Percentiles rank a stretch among this genome's conserved stretches.
These are phyloP conservation scores for Eucalyptus erythrocorys DNA, from an alignment of 345 rosid species.

Conservation along the genomic window DNA sequence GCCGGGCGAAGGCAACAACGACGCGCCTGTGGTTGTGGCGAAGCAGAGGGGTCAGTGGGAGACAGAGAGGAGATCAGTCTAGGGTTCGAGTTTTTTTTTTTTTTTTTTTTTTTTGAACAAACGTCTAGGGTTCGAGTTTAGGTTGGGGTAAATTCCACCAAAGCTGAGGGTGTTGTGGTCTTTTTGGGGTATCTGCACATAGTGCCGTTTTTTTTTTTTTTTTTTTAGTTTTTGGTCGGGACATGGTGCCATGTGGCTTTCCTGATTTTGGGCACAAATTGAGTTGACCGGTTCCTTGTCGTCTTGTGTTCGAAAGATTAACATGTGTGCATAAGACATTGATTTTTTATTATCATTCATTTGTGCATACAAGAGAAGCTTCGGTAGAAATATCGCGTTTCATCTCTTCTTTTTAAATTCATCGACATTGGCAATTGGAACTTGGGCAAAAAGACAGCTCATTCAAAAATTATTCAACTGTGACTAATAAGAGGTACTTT, in stretches of 20 bases:
- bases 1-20: too few relatives aligned
- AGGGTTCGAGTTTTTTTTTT: neutral
- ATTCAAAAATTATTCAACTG: neutral
- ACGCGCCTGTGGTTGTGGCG: too few relatives aligned
- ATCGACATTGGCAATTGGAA: neutral
- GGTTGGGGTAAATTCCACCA: neutral
- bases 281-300: neutral
- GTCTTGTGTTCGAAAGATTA: neutral
- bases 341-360: neutral
- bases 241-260: neutral
- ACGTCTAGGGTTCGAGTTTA: neutral
- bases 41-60: too few relatives aligned
- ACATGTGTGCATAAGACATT: neutral
- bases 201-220: too few relatives aligned
- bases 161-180: neutral
- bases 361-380: neutral
- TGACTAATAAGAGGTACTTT: neutral
- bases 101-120: too few relatives aligned
- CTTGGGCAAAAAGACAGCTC: neutral
- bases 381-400: neutral
- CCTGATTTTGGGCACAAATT: neutral
- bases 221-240: too few relatives aligned
- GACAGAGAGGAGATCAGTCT: neutral
- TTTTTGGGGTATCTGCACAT: neutral
- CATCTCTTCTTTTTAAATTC: neutral